These are phyloP conservation scores for Leucogyrophana mollusca DNA, from an alignment of 768 basidiomycete genomes.

Conservation along the genomic window DNA sequence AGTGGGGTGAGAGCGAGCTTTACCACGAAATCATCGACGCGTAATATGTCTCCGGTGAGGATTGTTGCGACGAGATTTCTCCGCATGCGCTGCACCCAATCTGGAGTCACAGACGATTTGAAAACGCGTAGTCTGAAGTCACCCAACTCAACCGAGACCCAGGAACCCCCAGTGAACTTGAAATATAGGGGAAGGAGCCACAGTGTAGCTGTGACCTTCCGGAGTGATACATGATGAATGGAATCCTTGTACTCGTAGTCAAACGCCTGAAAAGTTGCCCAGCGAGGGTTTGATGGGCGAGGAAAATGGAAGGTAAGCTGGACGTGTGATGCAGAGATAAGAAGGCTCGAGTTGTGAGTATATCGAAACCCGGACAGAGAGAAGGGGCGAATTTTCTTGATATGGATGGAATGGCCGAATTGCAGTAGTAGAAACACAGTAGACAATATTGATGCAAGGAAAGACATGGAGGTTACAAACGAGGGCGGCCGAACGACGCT, in stretches of 20 bases:
- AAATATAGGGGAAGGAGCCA: slow-evolving; percentile 41
- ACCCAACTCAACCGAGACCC: slow-evolving; percentile 32
- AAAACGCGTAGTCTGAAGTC: slow-evolving; percentile 35
- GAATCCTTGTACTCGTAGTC: slow-evolving; percentile 32
- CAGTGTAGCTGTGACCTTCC: slow-evolving; percentile 20
- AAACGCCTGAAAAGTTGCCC: slow-evolving; percentile 26
- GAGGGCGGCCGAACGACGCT: not conserved
- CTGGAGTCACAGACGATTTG: slow-evolving; percentile 34
- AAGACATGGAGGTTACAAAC: not conserved
- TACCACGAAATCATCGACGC: slow-evolving; percentile 37
- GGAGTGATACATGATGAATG: slow-evolving; percentile 20
- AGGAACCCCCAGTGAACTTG: slow-evolving; percentile 34
- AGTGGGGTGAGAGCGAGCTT: slow-evolving; percentile 28
- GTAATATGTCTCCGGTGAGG: slow-evolving; percentile 38
- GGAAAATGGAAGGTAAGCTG: slow-evolving; percentile 31
- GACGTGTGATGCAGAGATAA: not conserved
- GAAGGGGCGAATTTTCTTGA: not conserved
- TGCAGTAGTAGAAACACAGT: not conserved
- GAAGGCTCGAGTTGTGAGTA: not conserved
- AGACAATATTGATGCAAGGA: not conserved
- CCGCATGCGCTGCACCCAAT: slow-evolving; percentile 35
- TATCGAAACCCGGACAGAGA: not conserved
- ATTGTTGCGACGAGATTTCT: slow-evolving; percentile 37
- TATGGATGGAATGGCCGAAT: not conserved
- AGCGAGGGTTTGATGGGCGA: slow-evolving; percentile 24